Evolutionary conservation across 768 basidiomycete species (phyloP), one percentile per base, ranked within the genome.

Genomic region (Rhizopogon salebrosus): DNA sequence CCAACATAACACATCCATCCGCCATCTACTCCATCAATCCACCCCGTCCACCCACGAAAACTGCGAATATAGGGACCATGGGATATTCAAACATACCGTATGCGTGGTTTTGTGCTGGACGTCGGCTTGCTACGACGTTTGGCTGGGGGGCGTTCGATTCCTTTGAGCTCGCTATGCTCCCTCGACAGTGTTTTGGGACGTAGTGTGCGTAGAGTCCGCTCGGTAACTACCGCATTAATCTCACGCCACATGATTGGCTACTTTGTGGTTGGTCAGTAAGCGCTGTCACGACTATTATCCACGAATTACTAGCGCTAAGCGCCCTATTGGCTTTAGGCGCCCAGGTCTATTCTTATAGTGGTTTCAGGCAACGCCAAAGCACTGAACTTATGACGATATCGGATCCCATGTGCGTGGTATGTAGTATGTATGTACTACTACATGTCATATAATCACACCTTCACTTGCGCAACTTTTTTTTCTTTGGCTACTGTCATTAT

Each of bases 121-220:
- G 74, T 72, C 75, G 72, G 63, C 63, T 65, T 63, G 55, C 63
- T 61, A 55, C 71, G 75, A 70, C 72, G 74, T 59, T 69, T 58
- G 62, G 64, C 67, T 69, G 49, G 63, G 61, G 69, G 58, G 63
- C 54, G n/a, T 43, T 37, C 49, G 53, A 59, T 63, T 53, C 59
- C 48, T 63, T 61, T 58, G 60, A 63, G 54, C 59, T 57, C 54
- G 27, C 52, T 23, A 49, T 40, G 38, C 20, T 37, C 41, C 50
- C 49, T 53, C 36, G 46, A 37, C 57, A 50, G 35, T 41, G 24
- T 48, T n/a, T 53, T 53, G 37, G 31, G 46, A 42, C 50, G 40
- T 36, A 51, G 39, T 24, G 1, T 31, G n/a, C 51, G 40, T 39
- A 42, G 36, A 55, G 60, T 65, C 59, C 54, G 51, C 53, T 52